Base-by-base conservation (phyloP, 2,329 filamentous ascomycete species). In the Colletotrichum salicis region DNA sequence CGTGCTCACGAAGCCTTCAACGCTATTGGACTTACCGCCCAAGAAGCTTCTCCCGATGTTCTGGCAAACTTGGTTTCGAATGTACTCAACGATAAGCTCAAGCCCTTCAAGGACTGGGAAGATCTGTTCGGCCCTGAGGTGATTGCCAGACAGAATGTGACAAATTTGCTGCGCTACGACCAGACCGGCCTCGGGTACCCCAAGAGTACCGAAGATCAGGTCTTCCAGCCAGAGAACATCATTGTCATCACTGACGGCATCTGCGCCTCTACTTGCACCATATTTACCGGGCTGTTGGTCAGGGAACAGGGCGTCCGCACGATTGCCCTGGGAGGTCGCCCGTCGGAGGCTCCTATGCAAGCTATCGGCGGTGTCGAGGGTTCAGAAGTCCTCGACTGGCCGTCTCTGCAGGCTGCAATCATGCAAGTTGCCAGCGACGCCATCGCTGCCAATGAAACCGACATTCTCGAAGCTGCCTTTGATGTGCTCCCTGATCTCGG, bases 201-300 rank as follows among this genome's bases (percentile, higher is more conserved):
- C 65, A 27, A 19, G 15, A 48, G 31, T 31, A 22, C 22, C 3
- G 69, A 11, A 2, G 31, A 55, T 6, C 64, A 67, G n/a, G 22
- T 48, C 1, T 87, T 85, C 74, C 73, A 77, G 8, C 72, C 81
- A 1, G 79, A 84, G 29, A 75, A 85, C 56, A 83, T 86, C 41
- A 71, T 84, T 27, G 74, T 86, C 35, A 78, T 89, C 64, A 85
- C 84, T 6, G 88, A 91, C 74, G 90, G 90, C 29, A 82, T 82
- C 70, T 92, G 90, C 77, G 85, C 83, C 12, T 91, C 88, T 0
- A 89, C 90, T 3, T 92, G 90, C 78, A 86, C 88, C 35, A 81
- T 89, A 52, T 89, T 91, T 77, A 82, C 83, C 13, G 85, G 89
- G 56, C 82, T 90, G 29, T 85, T 91, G 83, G 84, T 84, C 7